Percentiles rank a stretch among this genome's conserved stretches.
Conservation (phyloP, 2,329 filamentous ascomycete species). For the Tolypocladium pustulatum region DNA sequence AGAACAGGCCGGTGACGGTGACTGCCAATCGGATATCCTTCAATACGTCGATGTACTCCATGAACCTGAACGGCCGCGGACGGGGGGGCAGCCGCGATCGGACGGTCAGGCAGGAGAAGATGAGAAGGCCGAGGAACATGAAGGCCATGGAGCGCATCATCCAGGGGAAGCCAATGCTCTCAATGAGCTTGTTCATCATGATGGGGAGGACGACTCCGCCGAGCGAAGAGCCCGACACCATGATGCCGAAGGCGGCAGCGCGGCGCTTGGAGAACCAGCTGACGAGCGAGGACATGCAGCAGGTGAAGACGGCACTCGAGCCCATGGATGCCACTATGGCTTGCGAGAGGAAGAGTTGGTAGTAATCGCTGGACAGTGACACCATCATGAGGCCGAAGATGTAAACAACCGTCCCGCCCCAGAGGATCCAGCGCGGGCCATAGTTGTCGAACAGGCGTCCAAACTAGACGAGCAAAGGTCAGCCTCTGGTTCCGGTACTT, state of each 20-base stretch:
- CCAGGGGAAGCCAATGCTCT: constrained; percentile 34
- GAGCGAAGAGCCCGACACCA: constrained; percentile 41
- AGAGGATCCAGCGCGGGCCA: constrained; percentile 48
- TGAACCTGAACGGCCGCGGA: constrained; percentile 30
- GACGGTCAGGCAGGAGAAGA: constrained; percentile 24
- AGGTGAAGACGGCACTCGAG: constrained; percentile 31
- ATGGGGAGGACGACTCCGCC: constrained; percentile 51
- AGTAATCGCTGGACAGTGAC: constrained; percentile 35
- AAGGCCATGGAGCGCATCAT: constrained; percentile 37
- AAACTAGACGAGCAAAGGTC: constrained; percentile 16
- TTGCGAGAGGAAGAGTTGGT: constrained; percentile 33
- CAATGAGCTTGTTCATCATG: constrained; percentile 44
- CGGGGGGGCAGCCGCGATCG: constrained; percentile 33
- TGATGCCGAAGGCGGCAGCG: constrained; percentile 42
- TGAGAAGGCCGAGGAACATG: constrained; percentile 28
- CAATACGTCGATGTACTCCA: constrained; percentile 36
- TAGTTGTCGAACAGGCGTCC: constrained; percentile 56
- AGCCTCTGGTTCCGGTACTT: background rate
- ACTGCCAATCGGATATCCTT: constrained; percentile 33
- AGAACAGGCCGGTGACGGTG: constrained; percentile 34
- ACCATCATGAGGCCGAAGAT: constrained; percentile 58
- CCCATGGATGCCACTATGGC: constrained; percentile 29
- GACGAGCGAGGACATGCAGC: constrained; percentile 28
- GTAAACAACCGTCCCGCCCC: constrained; percentile 42
- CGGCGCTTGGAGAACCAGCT: constrained; percentile 44